Base-by-base conservation (phyloP, 768 basidiomycete genomes). In the Postia placenta region DNA sequence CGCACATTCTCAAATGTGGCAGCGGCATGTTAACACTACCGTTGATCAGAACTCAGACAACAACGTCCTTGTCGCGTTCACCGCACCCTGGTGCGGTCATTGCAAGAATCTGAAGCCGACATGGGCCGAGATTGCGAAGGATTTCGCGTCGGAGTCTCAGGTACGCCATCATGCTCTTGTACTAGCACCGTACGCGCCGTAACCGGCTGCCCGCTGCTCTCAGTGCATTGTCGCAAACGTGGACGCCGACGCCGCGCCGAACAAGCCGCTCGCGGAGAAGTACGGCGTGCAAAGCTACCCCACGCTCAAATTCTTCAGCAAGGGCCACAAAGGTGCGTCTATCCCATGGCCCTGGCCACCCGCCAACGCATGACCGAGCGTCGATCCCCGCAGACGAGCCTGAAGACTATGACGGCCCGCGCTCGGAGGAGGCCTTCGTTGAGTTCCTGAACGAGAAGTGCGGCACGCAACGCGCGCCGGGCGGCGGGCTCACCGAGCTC, bases 221-320 rank as follows among this genome's bases (percentile, higher is more conserved):
- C 53, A 92, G 90, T 93, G 91, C 62, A 68, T 95, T 48, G 80
- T 99, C 48, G 93, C 92, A 24, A 92, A 95, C 66, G 69, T 97
- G 51, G 84, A 98, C 67, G 92, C 87, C 19, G 92, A 98, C 64
- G 87, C 87, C 33, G 74, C 81, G 52, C 74, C 74, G 64, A 95
- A 96, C 74, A 76, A 77, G 57, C 78, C 75, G 19, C 67, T 96
- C 45, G 81, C 85, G 7, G 54, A 63, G 30, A 78, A 80, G 63
- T 93, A 93, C 60, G 87, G 74, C 4, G 78, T 99, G 49, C 60
- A 66, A 17, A 80, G 84, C 51, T 99, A 82, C 81, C 96, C 96
- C 0, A 98, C 94, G 17, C 81, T 99, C 74, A 94, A 92, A 67
- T 94, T 94, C 75, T 96, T 92, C 82, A 76, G 88, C 55, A 84